Conservation (phyloP, 306 rosid genomes). For the Phaseolus lunatus region DNA sequence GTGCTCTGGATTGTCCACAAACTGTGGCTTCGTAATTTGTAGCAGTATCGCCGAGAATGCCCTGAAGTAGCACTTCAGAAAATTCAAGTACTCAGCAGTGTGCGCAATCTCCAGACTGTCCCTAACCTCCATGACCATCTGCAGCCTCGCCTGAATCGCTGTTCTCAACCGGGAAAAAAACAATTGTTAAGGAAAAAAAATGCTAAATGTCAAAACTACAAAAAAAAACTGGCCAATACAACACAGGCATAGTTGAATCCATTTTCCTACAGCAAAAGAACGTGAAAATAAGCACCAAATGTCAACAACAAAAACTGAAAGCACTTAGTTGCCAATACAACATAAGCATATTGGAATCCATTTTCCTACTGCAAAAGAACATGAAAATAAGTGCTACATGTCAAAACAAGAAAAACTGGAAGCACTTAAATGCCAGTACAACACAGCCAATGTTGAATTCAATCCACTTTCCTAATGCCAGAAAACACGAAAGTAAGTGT, state of each 20-base stretch:
- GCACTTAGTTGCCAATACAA: neutral
- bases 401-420: neutral
- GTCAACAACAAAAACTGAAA: neutral
- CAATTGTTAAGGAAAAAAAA: neutral
- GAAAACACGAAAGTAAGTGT: neutral
- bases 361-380: neutral
- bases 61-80: conserved; percentile 86
- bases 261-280: neutral
- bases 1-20: conserved; percentile 80
- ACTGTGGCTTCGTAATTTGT: conserved; percentile 88
- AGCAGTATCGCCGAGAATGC: conserved; percentile 78
- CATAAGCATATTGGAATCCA: neutral
- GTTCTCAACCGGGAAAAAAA: conserved; percentile 38
- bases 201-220: neutral
- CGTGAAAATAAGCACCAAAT: neutral
- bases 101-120: conserved; percentile 98
- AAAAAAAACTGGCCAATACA: neutral
- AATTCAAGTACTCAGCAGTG: conserved; percentile 96
- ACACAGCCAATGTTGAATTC: neutral
- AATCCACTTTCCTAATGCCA: neutral
- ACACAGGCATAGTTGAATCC: neutral
- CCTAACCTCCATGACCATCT: conserved; percentile 97
- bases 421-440: neutral
- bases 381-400: neutral
- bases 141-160: conserved; percentile 82